Conservation (phyloP, 2,329 filamentous ascomycete genomes). For the Calonectria multiphialidica region DNA sequence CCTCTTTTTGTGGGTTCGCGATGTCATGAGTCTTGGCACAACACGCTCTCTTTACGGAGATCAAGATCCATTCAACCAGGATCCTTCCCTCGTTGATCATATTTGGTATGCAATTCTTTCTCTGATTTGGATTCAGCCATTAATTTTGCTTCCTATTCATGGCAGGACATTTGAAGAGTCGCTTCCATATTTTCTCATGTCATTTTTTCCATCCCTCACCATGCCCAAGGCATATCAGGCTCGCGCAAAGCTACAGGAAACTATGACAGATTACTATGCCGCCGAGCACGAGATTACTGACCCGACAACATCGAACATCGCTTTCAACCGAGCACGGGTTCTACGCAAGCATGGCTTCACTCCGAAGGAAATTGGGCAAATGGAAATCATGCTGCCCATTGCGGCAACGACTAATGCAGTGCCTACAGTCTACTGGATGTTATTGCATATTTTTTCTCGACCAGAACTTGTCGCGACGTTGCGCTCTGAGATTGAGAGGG, state of each 20-base stretch:
- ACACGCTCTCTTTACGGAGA: slow-evolving; percentile 56
- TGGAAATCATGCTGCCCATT: slow-evolving; percentile 47
- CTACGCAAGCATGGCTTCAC: slow-evolving; percentile 46
- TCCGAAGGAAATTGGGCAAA: slow-evolving; percentile 41
- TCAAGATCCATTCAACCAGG: slow-evolving; percentile 53
- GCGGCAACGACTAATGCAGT: slow-evolving; percentile 50
- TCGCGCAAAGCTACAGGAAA: slow-evolving; percentile 39
- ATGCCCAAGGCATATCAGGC: slow-evolving; percentile 46
- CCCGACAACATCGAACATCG: slow-evolving; percentile 41
- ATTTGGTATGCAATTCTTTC: slow-evolving; percentile 39
- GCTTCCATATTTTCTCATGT: slow-evolving; percentile 44
- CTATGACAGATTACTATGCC: slow-evolving; percentile 48
- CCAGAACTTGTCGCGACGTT: slow-evolving; percentile 38
- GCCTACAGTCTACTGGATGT: slow-evolving; percentile 53
- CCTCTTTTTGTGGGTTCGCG: slow-evolving; percentile 54
- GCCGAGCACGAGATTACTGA: slow-evolving; percentile 37
- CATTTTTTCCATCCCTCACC: slow-evolving; percentile 45
- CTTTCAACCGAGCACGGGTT: slow-evolving; percentile 43
- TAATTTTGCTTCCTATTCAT: too few relatives aligned
- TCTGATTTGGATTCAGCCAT: too few relatives aligned
- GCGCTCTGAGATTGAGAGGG: slow-evolving; percentile 32
- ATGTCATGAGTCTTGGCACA: slow-evolving; percentile 53
- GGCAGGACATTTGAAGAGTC: slow-evolving; percentile 39
- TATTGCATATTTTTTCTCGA: slow-evolving; percentile 45
- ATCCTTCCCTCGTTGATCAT: slow-evolving; percentile 30